These are phyloP conservation scores for Microbotryum lychnidis-dioicae DNA, from an alignment of 1,284 basidiomycete species.

Conservation along the genomic window DNA sequence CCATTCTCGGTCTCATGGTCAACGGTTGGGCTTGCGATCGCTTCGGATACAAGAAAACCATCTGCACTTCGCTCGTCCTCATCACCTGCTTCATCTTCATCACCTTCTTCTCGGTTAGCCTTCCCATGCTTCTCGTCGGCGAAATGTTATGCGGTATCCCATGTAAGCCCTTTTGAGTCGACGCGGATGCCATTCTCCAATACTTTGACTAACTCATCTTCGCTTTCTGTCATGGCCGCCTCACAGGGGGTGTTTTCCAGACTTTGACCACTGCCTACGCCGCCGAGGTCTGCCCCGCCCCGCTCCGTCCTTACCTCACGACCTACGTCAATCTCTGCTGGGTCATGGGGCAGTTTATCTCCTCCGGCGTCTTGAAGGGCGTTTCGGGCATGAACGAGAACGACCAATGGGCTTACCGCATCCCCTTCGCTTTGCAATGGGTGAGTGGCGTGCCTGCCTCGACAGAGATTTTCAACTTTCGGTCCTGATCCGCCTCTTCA, in stretches of 20 bases:
- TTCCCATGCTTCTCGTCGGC: slow-evolving; percentile 40
- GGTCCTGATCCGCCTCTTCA: slow-evolving; percentile 22
- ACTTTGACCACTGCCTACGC: slow-evolving; percentile 46
- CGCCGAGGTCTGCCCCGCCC: slow-evolving; percentile 45
- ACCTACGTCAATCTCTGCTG: slow-evolving; percentile 47
- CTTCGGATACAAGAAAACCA: slow-evolving; percentile 41
- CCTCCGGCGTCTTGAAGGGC: slow-evolving; percentile 42
- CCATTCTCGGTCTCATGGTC: slow-evolving; percentile 43
- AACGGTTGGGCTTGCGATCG: slow-evolving; percentile 42
- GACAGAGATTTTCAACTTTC: too few species aligned
- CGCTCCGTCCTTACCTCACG: slow-evolving; percentile 45
- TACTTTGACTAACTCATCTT: background rate
- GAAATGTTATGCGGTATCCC: slow-evolving; percentile 42
- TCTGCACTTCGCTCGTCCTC: slow-evolving; percentile 35
- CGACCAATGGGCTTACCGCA: slow-evolving; percentile 36
- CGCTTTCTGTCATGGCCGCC: background rate
- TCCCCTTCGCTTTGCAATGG: slow-evolving; percentile 44
- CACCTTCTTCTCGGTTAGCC: slow-evolving; percentile 41
- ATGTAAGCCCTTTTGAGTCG: slow-evolving; percentile 4
- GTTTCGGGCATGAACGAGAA: background rate
- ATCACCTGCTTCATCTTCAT: slow-evolving; percentile 40
- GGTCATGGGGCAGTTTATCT: slow-evolving; percentile 41
- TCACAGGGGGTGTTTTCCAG: slow-evolving; percentile 37
- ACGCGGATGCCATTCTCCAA: background rate
- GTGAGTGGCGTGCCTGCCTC: slow-evolving; percentile 29